phyloP scores from a whole-genome alignment of 441 rosid species.

The Francoa sonchifolia region DNA sequence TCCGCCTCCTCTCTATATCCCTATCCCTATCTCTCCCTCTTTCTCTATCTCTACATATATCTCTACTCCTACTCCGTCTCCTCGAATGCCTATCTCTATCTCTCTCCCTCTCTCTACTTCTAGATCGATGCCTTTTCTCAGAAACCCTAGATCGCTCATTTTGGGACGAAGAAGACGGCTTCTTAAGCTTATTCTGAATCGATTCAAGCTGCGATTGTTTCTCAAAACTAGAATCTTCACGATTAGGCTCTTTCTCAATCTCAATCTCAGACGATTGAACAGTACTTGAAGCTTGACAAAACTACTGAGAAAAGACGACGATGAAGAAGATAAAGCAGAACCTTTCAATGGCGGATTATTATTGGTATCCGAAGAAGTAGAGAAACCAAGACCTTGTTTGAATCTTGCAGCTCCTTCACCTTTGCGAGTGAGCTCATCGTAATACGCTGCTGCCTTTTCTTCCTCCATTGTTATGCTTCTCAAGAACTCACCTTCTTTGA shows the following conservation, averaged over 20 bases:
- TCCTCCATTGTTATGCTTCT: constrained; percentile 60
- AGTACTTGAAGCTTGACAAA: constrained; percentile 66
- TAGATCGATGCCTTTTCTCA: constrained; percentile 29
- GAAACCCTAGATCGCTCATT: constrained; percentile 22
- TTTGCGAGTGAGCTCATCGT: constrained; percentile 73
- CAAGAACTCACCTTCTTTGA: too few relatives aligned
- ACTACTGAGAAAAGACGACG: constrained; percentile 52
- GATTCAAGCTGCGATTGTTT: constrained; percentile 53
- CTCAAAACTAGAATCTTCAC: too few relatives aligned
- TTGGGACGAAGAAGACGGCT: constrained; percentile 29
- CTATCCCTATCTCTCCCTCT: constrained; percentile 3
- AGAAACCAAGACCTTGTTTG: constrained; percentile 91
- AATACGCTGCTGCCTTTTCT: constrained; percentile 85
- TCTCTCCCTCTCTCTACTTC: constrained; percentile 32
- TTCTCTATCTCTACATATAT: constrained; percentile 20
- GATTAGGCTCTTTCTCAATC: too few relatives aligned
- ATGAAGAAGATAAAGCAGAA: constrained; percentile 32
- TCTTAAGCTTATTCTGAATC: constrained; percentile 64
- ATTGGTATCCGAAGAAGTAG: constrained; percentile 19
- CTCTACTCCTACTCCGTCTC: constrained; percentile 12
- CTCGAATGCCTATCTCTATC: constrained; percentile 8
- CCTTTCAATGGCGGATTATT: constrained; percentile 34
- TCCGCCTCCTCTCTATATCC: constrained; percentile 15
- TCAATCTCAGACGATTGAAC: constrained; percentile 25
- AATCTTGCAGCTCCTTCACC: constrained; percentile 94